Conservation (phyloP, 148 eudicot species). For the Amaranthus hypochondriacus region DNA sequence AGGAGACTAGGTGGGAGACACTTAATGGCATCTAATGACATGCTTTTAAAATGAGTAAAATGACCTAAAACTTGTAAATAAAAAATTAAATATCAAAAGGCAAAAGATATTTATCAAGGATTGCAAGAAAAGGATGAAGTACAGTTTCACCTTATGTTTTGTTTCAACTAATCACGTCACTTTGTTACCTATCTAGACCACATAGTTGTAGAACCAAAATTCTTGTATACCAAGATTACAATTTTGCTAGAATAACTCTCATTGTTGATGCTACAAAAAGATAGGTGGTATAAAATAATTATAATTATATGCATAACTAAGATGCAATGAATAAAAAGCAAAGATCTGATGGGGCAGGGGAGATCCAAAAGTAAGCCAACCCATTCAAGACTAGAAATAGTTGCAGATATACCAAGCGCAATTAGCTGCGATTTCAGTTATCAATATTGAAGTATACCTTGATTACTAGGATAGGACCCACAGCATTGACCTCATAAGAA, state of each 20-base stretch:
- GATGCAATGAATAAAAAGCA: neutral
- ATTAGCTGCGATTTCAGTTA: constrained; percentile 1
- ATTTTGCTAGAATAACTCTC: too few relatives aligned
- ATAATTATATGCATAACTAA: neutral
- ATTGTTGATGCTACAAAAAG: too few relatives aligned
- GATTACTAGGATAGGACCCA: constrained; percentile 76
- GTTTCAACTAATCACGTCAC: neutral
- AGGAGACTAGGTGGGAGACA: too few relatives aligned
- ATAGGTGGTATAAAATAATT: too few relatives aligned
- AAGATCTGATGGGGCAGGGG: neutral
- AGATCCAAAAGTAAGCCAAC: neutral
- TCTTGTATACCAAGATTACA: neutral
- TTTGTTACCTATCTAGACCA: neutral
- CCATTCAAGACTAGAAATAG: neutral
- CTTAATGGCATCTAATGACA: too few relatives aligned
- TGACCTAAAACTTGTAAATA: neutral
- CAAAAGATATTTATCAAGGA: neutral
- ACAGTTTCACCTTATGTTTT: too few relatives aligned
- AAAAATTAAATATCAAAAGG: neutral
- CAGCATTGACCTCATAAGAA: constrained; percentile 87
- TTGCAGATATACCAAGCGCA: neutral
- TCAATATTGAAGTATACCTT: constrained; percentile 45
- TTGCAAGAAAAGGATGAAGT: neutral
- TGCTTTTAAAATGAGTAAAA: neutral
- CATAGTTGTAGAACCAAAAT: neutral